These are phyloP conservation scores for Amphibolis antarctica DNA, from an alignment of 106 monocot genomes.

Conservation along the genomic window DNA sequence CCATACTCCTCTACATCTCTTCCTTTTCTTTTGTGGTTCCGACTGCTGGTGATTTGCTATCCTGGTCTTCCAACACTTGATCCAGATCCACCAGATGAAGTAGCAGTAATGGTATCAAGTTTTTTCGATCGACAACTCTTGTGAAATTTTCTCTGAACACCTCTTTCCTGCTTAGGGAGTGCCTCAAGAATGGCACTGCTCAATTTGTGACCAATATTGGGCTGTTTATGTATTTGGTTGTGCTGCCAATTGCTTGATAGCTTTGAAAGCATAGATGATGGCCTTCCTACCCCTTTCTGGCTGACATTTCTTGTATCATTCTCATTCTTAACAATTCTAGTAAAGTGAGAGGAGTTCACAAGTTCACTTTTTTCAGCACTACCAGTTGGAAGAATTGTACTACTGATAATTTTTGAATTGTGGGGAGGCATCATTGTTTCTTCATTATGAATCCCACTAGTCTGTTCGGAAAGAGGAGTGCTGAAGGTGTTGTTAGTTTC, in stretches of 20 bases:
- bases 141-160: background rate
- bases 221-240: constrained; percentile 22
- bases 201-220: background rate
- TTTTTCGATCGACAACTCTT: constrained; percentile 15
- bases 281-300: constrained; percentile 14
- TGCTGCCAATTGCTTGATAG: no score
- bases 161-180: constrained; percentile 5
- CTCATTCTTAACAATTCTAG: constrained; percentile 8
- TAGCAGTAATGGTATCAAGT: constrained; percentile 15
- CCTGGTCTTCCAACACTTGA: constrained; percentile 34
- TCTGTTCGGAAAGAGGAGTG: no score
- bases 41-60: constrained; percentile 18
- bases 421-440: constrained; percentile 33
- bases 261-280: constrained; percentile 30
- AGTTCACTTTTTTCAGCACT: background rate
- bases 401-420: constrained; percentile 5
- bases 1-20: constrained; percentile 48
- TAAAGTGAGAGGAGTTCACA: constrained; percentile 37
- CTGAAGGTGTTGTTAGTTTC: background rate
- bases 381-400: background rate
- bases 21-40: constrained; percentile 49
- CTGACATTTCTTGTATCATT: background rate
- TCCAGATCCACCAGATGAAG: constrained; percentile 49
- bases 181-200: constrained; percentile 11
- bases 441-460: no score